These are phyloP conservation scores for Opeltia flavorubescens DNA, from an alignment of 495 filamentous ascomycete species.

Conservation along the genomic window DNA sequence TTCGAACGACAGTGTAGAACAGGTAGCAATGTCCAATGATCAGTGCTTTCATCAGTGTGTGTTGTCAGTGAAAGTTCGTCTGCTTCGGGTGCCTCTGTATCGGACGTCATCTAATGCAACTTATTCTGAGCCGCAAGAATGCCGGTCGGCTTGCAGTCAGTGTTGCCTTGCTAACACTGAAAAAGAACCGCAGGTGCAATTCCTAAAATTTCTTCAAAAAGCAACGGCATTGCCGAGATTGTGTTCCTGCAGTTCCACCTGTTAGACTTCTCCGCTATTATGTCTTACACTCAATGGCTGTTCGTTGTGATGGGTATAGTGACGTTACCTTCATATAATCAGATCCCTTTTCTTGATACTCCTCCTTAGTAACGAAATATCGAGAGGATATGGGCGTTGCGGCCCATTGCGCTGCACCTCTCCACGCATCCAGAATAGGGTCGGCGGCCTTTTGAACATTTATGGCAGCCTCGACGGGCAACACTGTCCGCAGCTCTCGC, in stretches of 20 bases:
- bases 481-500: conserved; percentile 51
- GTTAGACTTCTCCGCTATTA: conserved; percentile 1
- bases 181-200: no score
- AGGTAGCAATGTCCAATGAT: no score
- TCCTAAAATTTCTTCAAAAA: background rate
- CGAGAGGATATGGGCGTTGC: conserved; percentile 20
- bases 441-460: conserved; percentile 55
- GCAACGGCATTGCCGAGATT: conserved; percentile 56
- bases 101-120: no score
- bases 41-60: no score
- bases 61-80: no score
- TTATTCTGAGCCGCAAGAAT: no score
- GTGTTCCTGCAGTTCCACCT: conserved; percentile 45
- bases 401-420: conserved; percentile 74
- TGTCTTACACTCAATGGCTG: background rate
- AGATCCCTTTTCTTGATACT: conserved; percentile 71
- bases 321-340: conserved; percentile 69
- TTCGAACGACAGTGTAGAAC: no score
- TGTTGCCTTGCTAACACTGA: no score
- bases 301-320: no score
- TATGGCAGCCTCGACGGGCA: conserved; percentile 55
- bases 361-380: conserved; percentile 48
- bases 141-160: no score
- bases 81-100: no score
- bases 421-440: conserved; percentile 78